phyloP scores from a whole-genome alignment of 2,329 filamentous ascomycete species.

The Xylaria polymorpha region DNA sequence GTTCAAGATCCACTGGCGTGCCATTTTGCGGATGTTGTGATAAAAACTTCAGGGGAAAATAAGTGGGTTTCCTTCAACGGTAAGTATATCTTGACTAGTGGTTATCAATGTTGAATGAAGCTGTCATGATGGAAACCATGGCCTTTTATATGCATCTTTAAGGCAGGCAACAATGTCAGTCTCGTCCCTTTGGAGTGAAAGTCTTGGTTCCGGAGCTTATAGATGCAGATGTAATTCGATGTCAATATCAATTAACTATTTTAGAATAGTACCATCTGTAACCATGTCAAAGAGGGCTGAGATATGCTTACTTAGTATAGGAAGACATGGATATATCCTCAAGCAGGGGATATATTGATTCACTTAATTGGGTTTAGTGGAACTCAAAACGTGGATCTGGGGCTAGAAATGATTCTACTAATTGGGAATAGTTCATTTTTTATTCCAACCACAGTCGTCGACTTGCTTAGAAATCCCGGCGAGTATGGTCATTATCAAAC shows the following conservation, averaged over 20 bases:
- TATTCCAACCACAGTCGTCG: neutral
- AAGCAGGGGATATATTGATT: slow-evolving; percentile 13
- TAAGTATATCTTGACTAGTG: neutral
- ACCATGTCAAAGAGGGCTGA: neutral
- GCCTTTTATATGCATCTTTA: neutral
- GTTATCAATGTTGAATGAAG: neutral
- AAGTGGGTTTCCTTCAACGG: neutral
- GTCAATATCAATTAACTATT: slow-evolving; percentile 12
- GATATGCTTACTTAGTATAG: no score
- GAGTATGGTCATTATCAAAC: neutral
- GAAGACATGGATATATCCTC: neutral
- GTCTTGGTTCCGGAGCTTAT: neutral
- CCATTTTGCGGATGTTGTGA: slow-evolving; percentile 40
- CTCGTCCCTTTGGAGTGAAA: neutral
- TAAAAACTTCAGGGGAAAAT: neutral
- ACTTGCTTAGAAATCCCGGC: slow-evolving; percentile 24
- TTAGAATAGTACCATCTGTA: neutral
- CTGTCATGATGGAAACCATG: neutral
- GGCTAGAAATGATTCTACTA: slow-evolving; percentile 24
- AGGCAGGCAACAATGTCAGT: neutral
- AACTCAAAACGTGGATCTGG: neutral
- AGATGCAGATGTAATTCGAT: neutral
- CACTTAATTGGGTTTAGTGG: slow-evolving; percentile 4
- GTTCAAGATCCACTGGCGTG: slow-evolving; percentile 50
- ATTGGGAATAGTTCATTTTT: slow-evolving; percentile 14